Percentiles rank a stretch among this genome's conserved stretches.
phyloP scores from a whole-genome alignment of 495 filamentous ascomycete species.

The Hypoxylon subgilvum region DNA sequence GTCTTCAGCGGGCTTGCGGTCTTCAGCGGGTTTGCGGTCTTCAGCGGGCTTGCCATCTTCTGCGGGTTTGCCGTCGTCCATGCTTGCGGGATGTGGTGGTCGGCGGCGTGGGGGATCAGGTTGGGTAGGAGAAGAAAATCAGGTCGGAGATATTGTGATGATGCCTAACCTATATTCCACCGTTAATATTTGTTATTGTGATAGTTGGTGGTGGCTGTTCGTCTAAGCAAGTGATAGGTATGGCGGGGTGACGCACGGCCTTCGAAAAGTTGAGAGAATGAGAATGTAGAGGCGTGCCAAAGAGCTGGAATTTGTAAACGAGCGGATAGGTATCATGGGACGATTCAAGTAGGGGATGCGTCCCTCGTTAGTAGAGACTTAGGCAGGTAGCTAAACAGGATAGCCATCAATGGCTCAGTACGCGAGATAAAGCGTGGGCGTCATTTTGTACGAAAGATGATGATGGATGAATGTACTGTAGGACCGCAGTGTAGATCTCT shows the following conservation, averaged over 20 bases:
- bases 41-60: not conserved
- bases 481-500: conserved; percentile 20
- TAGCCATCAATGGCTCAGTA: conserved; percentile 13
- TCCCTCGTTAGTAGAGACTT: not conserved
- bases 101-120: not conserved
- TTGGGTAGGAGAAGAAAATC: not conserved
- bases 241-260: conserved; percentile 6
- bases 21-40: conserved; percentile 17
- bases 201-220: not conserved
- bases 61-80: conserved; percentile 28
- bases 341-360: conserved; percentile 1
- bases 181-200: no score
- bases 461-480: conserved; percentile 30
- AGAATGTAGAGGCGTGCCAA: not conserved
- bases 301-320: conserved; percentile 19
- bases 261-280: conserved; percentile 4
- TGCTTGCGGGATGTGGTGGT: conserved; percentile 7
- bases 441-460: conserved; percentile 24
- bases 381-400: not conserved
- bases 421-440: conserved; percentile 18
- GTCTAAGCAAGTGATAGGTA: conserved; percentile 2
- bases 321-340: conserved; percentile 7
- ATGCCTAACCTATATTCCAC: conserved; percentile 15
- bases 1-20: conserved; percentile 28
- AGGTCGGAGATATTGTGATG: not conserved